A percentile compares a stretch with the other conserved stretches of the same genome.
These are phyloP conservation scores for Fusarium sp. DNA, from an alignment of 2,329 filamentous ascomycete genomes.

Conservation along the genomic window DNA sequence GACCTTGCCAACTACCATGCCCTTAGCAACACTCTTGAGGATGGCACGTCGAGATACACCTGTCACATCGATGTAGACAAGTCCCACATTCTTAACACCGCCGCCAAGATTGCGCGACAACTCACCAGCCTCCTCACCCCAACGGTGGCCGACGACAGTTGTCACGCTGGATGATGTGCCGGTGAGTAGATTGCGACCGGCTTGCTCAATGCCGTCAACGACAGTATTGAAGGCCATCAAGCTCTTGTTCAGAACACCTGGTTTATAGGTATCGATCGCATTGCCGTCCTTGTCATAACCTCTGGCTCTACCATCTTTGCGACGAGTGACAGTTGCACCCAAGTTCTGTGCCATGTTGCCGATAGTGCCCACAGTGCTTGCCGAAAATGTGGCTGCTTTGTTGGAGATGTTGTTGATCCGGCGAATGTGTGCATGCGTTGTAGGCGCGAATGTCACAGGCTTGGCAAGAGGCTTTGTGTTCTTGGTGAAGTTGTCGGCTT, in stretches of 20 bases:
- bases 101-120: conserved; percentile 80
- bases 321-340: conserved; percentile 73
- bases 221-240: conserved; percentile 97
- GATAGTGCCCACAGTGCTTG: conserved; percentile 88
- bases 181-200: conserved; percentile 79
- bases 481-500: conserved; percentile 82
- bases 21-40: conserved; percentile 94
- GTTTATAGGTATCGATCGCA: conserved; percentile 75
- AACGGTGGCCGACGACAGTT: conserved; percentile 88
- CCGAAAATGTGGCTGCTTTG: conserved; percentile 79
- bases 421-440: conserved; percentile 85
- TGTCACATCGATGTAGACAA: conserved; percentile 96
- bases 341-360: conserved; percentile 88
- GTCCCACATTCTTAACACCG: conserved; percentile 93
- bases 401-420: conserved; percentile 89
- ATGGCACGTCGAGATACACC: conserved; percentile 90
- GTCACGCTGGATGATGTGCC: conserved; percentile 81
- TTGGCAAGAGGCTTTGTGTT: conserved; percentile 80
- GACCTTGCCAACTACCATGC: conserved; percentile 89
- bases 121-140: conserved; percentile 84
- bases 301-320: conserved; percentile 62
- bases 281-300: conserved; percentile 77
- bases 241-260: conserved; percentile 92
- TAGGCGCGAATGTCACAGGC: conserved; percentile 86
- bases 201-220: conserved; percentile 91